A percentile compares a stretch with the other conserved stretches of the same genome.
These are phyloP conservation scores for Sporothrix variecibatus DNA, from an alignment of 2,329 filamentous ascomycete genomes.

Conservation along the genomic window DNA sequence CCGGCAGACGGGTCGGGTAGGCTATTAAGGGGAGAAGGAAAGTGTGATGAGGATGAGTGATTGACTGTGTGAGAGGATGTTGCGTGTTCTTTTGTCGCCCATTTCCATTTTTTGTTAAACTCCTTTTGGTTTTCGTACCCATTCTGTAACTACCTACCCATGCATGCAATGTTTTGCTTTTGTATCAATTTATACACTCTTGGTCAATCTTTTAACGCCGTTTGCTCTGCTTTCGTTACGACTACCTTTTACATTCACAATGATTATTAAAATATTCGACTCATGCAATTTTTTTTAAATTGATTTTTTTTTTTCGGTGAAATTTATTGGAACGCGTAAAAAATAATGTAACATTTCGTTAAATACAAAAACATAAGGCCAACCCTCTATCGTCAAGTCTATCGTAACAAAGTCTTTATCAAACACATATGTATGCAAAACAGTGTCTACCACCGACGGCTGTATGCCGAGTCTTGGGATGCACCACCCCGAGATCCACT, in stretches of 20 bases:
- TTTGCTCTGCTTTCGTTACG: background rate
- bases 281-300: background rate
- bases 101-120: background rate
- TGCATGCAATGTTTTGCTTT: background rate
- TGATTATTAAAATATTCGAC: background rate
- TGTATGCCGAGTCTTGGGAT: conserved; percentile 26
- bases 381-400: background rate
- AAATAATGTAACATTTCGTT: background rate
- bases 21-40: conserved; percentile 23
- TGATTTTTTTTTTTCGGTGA: background rate
- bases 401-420: background rate
- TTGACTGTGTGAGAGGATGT: background rate
- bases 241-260: background rate
- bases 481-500: background rate
- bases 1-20: conserved; percentile 42
- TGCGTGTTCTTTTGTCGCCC: background rate
- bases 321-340: too few relatives aligned
- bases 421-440: background rate
- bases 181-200: background rate
- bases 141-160: conserved; percentile 12
- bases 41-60: background rate
- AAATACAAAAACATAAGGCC: background rate
- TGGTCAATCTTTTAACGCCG: background rate
- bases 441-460: conserved; percentile 27
- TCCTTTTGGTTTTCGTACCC: background rate